phyloP scores from a whole-genome alignment of 2,329 filamentous ascomycete species.

The Lachnum nothofagi region DNA sequence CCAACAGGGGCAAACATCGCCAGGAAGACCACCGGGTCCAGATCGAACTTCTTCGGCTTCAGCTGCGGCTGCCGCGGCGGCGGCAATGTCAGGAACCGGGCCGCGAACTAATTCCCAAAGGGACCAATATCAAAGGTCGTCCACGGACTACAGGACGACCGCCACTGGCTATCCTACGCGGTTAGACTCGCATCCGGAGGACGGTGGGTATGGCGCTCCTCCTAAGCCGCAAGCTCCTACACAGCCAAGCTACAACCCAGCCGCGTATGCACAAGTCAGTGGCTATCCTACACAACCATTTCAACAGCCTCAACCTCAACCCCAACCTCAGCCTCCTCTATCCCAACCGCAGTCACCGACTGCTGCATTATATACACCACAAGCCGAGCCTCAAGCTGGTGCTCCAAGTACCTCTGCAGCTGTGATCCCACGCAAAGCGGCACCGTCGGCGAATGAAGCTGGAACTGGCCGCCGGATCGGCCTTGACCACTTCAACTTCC shows the following conservation, averaged over 20 bases:
- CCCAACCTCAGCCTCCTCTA: constrained; percentile 35
- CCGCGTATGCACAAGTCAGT: constrained; percentile 64
- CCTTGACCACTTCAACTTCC: constrained; percentile 97
- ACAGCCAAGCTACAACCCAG: constrained; percentile 70
- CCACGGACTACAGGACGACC: constrained; percentile 27
- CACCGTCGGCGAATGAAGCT: constrained; percentile 65
- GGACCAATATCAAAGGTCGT: constrained; percentile 28
- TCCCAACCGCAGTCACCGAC: constrained; percentile 35
- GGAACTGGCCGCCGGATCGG: constrained; percentile 83
- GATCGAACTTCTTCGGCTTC: constrained; percentile 48
- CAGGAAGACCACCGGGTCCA: constrained; percentile 45
- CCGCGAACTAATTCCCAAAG: constrained; percentile 21
- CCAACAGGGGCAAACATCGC: constrained; percentile 25
- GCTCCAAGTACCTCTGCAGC: constrained; percentile 30
- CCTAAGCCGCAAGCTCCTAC: constrained; percentile 39
- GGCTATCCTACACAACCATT: constrained; percentile 43
- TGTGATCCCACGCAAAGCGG: constrained; percentile 46
- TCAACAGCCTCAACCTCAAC: constrained; percentile 37
- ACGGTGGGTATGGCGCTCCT: constrained; percentile 21
- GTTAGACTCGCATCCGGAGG: constrained; percentile 24
- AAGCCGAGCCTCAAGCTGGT: constrained; percentile 27
- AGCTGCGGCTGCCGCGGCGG: constrained; percentile 53
- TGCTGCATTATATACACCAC: constrained; percentile 24
- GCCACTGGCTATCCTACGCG: constrained; percentile 18
- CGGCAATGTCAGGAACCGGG: constrained; percentile 48